phyloP scores from a whole-genome alignment of 2,329 filamentous ascomycete genomes.

The Macroventuria anomochaeta region DNA sequence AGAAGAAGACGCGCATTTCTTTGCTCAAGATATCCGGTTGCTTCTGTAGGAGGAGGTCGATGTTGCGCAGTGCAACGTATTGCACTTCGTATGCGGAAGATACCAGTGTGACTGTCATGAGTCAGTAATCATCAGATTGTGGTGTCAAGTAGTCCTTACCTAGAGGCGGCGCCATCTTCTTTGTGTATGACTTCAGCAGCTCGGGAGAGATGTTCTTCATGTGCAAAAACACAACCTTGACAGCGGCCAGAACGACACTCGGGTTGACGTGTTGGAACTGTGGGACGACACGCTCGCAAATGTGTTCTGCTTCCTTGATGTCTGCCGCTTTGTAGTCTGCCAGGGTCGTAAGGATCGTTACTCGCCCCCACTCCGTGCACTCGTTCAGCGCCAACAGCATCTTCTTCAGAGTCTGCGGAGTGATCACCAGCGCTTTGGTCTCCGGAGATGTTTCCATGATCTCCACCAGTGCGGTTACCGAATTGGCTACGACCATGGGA shows the following conservation, averaged over 20 bases:
- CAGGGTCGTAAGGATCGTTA: slow-evolving; percentile 88
- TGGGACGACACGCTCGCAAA: slow-evolving; percentile 92
- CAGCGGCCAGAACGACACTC: slow-evolving; percentile 93
- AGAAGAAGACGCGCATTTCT: slow-evolving; percentile 97
- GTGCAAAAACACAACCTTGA: slow-evolving; percentile 96
- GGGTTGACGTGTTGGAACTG: slow-evolving; percentile 99
- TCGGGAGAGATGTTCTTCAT: slow-evolving; percentile 86
- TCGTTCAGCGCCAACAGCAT: slow-evolving; percentile 95
- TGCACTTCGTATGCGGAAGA: slow-evolving; percentile 96
- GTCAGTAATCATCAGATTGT: slow-evolving; percentile 29
- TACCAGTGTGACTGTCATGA: slow-evolving; percentile 80
- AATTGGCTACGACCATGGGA: slow-evolving; percentile 98
- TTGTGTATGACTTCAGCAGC: slow-evolving; percentile 82
- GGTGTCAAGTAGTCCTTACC: slow-evolving; percentile 60
- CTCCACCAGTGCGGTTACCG: slow-evolving; percentile 89
- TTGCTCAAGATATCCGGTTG: slow-evolving; percentile 97
- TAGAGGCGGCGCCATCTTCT: slow-evolving; percentile 97
- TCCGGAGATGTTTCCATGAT: slow-evolving; percentile 91
- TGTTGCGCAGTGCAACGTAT: slow-evolving; percentile 95
- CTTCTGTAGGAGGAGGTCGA: slow-evolving; percentile 92
- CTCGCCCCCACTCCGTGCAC: slow-evolving; percentile 97
- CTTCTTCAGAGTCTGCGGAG: slow-evolving; percentile 85
- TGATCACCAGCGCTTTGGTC: slow-evolving; percentile 84
- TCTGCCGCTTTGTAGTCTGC: slow-evolving; percentile 88
- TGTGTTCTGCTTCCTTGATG: slow-evolving; percentile 95